A percentile compares a stretch with the other conserved stretches of the same genome.
These are phyloP conservation scores for Voacanga thouarsii DNA, from an alignment of 257 asterid genomes.

Conservation along the genomic window DNA sequence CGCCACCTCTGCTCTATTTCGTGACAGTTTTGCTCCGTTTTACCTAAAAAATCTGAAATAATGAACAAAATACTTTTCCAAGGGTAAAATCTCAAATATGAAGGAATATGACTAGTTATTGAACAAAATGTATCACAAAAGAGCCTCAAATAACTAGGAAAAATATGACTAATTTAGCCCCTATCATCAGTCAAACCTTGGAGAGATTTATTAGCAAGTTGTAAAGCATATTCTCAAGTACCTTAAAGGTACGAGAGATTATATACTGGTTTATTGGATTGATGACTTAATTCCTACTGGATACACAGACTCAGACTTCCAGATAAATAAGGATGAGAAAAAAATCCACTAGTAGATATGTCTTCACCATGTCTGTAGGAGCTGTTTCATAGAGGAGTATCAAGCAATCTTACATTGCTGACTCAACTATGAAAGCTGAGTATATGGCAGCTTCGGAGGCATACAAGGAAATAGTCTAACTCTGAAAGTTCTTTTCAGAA, in stretches of 20 bases:
- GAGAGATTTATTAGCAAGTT: too few species aligned
- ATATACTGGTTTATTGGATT: not conserved
- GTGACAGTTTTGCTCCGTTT: too few species aligned
- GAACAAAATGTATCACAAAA: too few species aligned
- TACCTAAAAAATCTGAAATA: too few species aligned
- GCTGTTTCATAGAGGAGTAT: not conserved
- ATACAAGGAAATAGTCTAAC: not conserved
- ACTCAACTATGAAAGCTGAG: not conserved
- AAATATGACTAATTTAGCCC: too few species aligned
- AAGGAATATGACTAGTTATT: too few species aligned
- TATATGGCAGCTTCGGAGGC: not conserved
- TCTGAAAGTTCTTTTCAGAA: not conserved
- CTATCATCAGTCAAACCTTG: too few species aligned
- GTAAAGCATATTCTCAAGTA: too few species aligned
- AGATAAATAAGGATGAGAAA: not conserved
- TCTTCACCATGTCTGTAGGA: not conserved
- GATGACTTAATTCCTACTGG: not conserved
- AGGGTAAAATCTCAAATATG: too few species aligned
- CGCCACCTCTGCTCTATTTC: too few species aligned
- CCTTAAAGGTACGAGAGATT: not conserved
- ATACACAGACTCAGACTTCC: not conserved
- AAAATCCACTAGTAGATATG: not conserved
- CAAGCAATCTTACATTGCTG: not conserved
- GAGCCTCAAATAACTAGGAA: too few species aligned
- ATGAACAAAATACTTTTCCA: too few species aligned